A percentile compares a stretch with the other conserved stretches of the same genome.
phyloP scores from a whole-genome alignment of 371 early-diverging fungal species.

The Thermomucor indicae-seudaticae region DNA sequence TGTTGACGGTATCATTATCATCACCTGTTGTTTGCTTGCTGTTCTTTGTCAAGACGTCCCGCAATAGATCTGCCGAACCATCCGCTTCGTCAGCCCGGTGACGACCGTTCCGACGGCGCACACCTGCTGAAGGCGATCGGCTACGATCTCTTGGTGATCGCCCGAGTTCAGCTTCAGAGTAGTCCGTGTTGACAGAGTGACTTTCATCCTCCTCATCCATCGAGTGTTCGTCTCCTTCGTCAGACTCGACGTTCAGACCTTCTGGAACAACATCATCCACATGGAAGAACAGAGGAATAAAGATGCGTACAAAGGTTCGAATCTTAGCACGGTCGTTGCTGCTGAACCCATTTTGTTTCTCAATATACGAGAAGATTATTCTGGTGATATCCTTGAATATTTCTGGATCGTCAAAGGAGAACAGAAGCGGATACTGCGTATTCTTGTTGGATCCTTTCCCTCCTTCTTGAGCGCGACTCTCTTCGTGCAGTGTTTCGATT shows the following conservation, averaged over 20 bases:
- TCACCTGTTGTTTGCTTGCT: constrained; percentile 4
- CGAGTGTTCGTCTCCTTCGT: constrained; percentile 27
- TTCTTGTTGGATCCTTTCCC: constrained; percentile 1
- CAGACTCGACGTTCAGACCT: constrained; percentile 16
- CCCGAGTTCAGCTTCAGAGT: constrained; percentile 28
- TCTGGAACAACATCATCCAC: constrained; percentile 37
- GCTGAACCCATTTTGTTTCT: constrained; percentile 48
- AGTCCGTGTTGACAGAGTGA: constrained; percentile 31
- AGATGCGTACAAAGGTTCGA: constrained; percentile 60
- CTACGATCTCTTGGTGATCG: constrained; percentile 29
- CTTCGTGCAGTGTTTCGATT: constrained; percentile 68
- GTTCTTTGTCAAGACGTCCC: constrained; percentile 39
- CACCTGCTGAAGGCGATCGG: constrained; percentile 11
- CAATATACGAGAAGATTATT: constrained; percentile 50
- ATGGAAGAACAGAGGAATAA: constrained; percentile 71
- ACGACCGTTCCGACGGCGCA: constrained; percentile 17
- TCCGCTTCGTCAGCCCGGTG: constrained; percentile 36
- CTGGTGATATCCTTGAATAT: constrained; percentile 63
- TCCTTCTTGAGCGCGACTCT: constrained; percentile 31
- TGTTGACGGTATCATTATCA: constrained; percentile 6
- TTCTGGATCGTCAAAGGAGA: constrained; percentile 51
- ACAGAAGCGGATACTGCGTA: constrained; percentile 59
- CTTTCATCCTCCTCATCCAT: constrained; percentile 35
- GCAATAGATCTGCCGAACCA: constrained; percentile 30
- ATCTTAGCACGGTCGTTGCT: constrained; percentile 64